Conservation (phyloP, 2,329 filamentous ascomycete genomes). For the Calonectria montana region DNA sequence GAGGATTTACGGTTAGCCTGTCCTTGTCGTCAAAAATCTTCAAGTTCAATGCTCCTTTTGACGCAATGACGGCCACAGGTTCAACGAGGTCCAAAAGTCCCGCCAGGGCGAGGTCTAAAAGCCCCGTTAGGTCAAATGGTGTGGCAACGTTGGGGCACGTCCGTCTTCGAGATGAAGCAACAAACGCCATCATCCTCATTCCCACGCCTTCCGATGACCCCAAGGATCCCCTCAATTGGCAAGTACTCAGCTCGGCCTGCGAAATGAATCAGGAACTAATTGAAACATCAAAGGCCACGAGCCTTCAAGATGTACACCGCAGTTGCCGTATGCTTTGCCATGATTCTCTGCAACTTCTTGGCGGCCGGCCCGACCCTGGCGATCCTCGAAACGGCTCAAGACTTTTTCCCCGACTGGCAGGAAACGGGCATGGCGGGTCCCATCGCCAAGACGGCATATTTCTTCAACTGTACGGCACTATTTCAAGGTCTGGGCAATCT, state of each 20-base stretch:
- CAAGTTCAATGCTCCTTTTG: neutral
- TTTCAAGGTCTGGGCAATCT: conserved; percentile 29
- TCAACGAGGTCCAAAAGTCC: conserved; percentile 1
- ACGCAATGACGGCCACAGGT: neutral
- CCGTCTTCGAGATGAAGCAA: conserved; percentile 26
- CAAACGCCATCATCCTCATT: conserved; percentile 60
- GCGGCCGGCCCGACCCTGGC: conserved; percentile 30
- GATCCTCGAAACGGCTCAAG: conserved; percentile 21
- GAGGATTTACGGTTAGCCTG: neutral
- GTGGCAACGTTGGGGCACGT: conserved; percentile 24
- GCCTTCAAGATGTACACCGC: conserved; percentile 27
- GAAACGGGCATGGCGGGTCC: conserved; percentile 19
- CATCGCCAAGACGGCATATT: conserved; percentile 31
- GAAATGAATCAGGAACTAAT: neutral
- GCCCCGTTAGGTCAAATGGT: neutral
- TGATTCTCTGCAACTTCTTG: conserved; percentile 31
- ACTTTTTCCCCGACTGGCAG: conserved; percentile 24
- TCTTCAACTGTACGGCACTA: conserved; percentile 27
- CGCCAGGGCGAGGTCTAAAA: neutral
- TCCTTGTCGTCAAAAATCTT: neutral
- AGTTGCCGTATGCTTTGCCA: conserved; percentile 28
- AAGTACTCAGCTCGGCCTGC: neutral
- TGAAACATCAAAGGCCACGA: conserved; percentile 46
- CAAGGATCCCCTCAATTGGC: conserved; percentile 58
- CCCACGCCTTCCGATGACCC: conserved; percentile 59